These are phyloP conservation scores for Ophiocordyceps robertsii DNA, from an alignment of 2,329 filamentous ascomycete species.

Conservation along the genomic window DNA sequence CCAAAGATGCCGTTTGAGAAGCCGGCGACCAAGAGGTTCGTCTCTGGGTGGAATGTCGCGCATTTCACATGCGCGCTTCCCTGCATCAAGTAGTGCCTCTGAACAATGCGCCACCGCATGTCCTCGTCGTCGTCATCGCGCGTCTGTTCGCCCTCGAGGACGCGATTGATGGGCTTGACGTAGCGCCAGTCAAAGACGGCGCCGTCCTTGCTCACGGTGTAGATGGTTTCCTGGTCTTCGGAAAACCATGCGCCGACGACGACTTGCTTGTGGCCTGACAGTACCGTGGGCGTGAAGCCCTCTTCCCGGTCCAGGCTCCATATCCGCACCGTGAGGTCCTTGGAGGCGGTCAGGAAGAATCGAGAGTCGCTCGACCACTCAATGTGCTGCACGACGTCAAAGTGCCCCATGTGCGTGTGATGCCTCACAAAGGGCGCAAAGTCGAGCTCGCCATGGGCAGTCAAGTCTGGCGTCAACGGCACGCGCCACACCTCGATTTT, in stretches of 20 bases:
- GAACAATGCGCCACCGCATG: constrained; percentile 80
- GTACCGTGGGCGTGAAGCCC: constrained; percentile 75
- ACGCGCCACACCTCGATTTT: constrained; percentile 94
- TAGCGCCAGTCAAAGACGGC: constrained; percentile 92
- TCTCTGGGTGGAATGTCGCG: constrained; percentile 74
- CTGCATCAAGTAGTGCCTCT: constrained; percentile 89
- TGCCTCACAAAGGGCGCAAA: constrained; percentile 92
- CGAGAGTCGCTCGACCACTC: constrained; percentile 95
- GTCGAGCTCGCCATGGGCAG: constrained; percentile 68
- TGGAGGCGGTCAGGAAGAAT: constrained; percentile 86
- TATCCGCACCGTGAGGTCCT: constrained; percentile 84
- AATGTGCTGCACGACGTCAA: constrained; percentile 72
- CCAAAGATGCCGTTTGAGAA: constrained; percentile 93
- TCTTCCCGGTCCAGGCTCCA: constrained; percentile 86
- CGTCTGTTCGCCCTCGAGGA: constrained; percentile 46
- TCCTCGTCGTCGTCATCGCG: constrained; percentile 47
- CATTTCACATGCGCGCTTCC: constrained; percentile 77
- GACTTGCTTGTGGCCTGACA: constrained; percentile 81
- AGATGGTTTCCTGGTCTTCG: constrained; percentile 85
- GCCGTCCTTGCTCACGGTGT: constrained; percentile 94
- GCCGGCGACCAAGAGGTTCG: constrained; percentile 87
- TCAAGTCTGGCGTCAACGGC: constrained; percentile 73
- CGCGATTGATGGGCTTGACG: constrained; percentile 41
- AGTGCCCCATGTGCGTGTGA: constrained; percentile 75
- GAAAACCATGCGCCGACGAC: constrained; percentile 97